Evolutionary conservation across 1,284 basidiomycete species (phyloP).

Genomic region (Boletus mariae): DNA sequence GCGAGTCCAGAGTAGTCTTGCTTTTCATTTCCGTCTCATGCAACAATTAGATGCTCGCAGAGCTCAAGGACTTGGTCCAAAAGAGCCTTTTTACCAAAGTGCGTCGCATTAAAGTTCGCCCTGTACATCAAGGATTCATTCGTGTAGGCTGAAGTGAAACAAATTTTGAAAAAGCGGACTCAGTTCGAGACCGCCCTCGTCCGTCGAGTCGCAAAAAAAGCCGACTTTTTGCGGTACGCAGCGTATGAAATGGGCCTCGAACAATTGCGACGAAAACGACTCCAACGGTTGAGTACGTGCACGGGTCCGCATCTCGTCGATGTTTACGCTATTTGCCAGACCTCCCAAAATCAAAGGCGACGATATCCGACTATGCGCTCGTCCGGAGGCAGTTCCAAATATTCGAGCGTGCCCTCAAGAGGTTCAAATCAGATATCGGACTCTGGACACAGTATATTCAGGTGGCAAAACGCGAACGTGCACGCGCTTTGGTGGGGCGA

Average conservation of each 20-base stretch:
- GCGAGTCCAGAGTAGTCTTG: conserved; percentile 30
- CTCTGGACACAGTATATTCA: conserved; percentile 89
- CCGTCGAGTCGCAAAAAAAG: conserved; percentile 78
- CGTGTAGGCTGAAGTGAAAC: conserved; percentile 59
- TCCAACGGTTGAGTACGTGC: conserved; percentile 66
- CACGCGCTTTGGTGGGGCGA: conserved; percentile 75
- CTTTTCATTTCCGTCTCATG: conserved; percentile 11
- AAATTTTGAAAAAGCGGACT: conserved; percentile 85
- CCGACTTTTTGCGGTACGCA: conserved; percentile 88
- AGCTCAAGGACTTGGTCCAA: conserved; percentile 91
- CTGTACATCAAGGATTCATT: not conserved
- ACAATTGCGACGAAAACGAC: conserved; percentile 71
- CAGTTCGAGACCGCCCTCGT: conserved; percentile 82
- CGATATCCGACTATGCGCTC: conserved; percentile 80
- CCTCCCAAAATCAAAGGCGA: conserved; percentile 49
- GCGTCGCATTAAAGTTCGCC: conserved; percentile 22
- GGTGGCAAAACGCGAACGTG: conserved; percentile 77
- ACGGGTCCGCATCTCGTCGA: not conserved
- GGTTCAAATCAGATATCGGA: conserved; percentile 84
- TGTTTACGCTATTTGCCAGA: conserved; percentile 35
- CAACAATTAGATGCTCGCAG: conserved; percentile 76
- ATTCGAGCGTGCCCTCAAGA: conserved; percentile 85
- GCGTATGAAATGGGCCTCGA: conserved; percentile 92
- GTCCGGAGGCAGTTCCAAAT: conserved; percentile 84
- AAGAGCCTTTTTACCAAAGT: conserved; percentile 86